A percentile compares a stretch with the other conserved stretches of the same genome.
Conservation (phyloP, 2,329 filamentous ascomycete genomes). For the Fusarium caatingaense region DNA sequence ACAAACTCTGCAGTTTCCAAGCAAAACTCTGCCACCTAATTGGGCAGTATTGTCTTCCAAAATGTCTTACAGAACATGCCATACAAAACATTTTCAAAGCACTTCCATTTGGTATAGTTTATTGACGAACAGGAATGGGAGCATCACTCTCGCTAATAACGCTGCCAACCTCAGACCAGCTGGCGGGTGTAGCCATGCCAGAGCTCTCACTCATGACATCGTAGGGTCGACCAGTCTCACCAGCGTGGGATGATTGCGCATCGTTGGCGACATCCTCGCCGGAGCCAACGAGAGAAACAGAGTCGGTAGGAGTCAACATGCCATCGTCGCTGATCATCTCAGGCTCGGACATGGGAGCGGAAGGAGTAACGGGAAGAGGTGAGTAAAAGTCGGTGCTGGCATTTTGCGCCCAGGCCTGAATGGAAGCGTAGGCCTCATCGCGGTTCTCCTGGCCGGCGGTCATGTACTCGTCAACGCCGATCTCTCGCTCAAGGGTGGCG, state of each 20-base stretch:
- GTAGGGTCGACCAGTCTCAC: slow-evolving; percentile 55
- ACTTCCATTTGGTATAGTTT: slow-evolving; percentile 4
- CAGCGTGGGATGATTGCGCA: slow-evolving; percentile 52
- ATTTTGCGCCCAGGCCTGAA: slow-evolving; percentile 72
- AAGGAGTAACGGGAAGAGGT: slow-evolving; percentile 65
- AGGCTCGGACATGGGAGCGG: slow-evolving; percentile 62
- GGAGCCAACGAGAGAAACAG: slow-evolving; percentile 65
- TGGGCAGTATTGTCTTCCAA: background rate
- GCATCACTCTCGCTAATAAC: slow-evolving; percentile 68
- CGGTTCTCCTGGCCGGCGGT: slow-evolving; percentile 62
- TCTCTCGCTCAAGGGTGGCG: slow-evolving; percentile 52
- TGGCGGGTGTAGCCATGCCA: slow-evolving; percentile 68
- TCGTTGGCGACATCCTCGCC: slow-evolving; percentile 61
- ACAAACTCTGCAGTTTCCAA: slow-evolving; percentile 9
- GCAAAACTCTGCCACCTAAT: background rate
- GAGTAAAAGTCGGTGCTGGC: slow-evolving; percentile 69
- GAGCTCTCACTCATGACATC: slow-evolving; percentile 71
- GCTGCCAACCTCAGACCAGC: slow-evolving; percentile 74
- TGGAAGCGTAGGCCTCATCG: slow-evolving; percentile 66
- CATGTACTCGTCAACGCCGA: slow-evolving; percentile 61
- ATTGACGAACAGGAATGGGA: slow-evolving; percentile 49
- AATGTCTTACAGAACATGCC: background rate
- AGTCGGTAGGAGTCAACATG: slow-evolving; percentile 69
- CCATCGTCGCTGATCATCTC: slow-evolving; percentile 63
- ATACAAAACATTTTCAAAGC: background rate